Evolutionary conservation across 805 yeast species (phyloP).

Genomic region (Candida peoriensis): DNA sequence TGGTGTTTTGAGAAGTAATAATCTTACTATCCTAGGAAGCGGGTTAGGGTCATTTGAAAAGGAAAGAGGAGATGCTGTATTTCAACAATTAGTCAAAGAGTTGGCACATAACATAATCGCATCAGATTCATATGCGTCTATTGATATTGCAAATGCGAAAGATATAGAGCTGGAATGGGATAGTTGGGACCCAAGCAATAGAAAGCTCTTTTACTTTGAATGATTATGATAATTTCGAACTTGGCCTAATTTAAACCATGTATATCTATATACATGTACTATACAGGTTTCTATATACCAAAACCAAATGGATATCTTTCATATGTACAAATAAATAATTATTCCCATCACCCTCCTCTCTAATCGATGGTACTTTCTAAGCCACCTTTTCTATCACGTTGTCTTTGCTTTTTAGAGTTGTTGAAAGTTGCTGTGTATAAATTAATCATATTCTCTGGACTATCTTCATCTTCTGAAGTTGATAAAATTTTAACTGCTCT

Average conservation of each 20-base stretch:
- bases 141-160: background rate
- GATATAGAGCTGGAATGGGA: conserved; percentile 7
- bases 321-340: conserved; percentile 1
- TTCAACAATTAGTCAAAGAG: conserved; percentile 1
- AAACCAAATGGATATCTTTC: background rate
- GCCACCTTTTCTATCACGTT: conserved; percentile 20
- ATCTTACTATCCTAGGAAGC: conserved; percentile 7
- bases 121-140: background rate
- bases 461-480: conserved; percentile 7
- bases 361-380: conserved; percentile 1
- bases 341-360: background rate
- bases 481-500: conserved; percentile 13
- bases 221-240: background rate
- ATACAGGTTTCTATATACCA: background rate
- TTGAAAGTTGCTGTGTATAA: conserved; percentile 22
- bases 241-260: background rate
- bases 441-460: conserved; percentile 21
- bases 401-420: conserved; percentile 22
- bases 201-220: conserved; percentile 6
- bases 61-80: background rate
- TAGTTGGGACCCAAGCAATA: conserved; percentile 5
- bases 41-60: conserved; percentile 9
- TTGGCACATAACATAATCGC: conserved; percentile 4
- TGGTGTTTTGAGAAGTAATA: conserved; percentile 5
- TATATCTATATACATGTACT: background rate